Conservation (phyloP, 352 stramenopile genomes). For the Globisporangium okanoganense region DNA sequence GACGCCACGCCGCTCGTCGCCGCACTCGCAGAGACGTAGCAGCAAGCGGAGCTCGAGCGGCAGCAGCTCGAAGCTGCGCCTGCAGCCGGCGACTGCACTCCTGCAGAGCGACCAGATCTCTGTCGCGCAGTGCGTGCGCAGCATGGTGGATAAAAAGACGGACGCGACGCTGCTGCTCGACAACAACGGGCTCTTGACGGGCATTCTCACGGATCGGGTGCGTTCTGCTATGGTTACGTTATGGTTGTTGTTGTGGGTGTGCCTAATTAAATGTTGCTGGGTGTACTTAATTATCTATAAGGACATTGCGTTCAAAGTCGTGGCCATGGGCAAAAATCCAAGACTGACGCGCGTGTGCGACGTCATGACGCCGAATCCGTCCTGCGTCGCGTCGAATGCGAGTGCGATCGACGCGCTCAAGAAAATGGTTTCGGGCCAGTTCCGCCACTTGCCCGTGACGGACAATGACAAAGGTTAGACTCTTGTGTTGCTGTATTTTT, state of each 20-base stretch:
- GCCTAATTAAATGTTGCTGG: not conserved
- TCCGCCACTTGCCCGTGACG: conserved; percentile 95
- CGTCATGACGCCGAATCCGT: conserved; percentile 95
- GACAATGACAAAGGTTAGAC: conserved; percentile 73
- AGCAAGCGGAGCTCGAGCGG: conserved; percentile 16
- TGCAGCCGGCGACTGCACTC: conserved; percentile 63
- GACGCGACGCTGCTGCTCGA: conserved; percentile 93
- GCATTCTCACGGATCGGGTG: conserved; percentile 94
- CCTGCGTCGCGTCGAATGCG: conserved; percentile 91
- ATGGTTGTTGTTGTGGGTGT: not conserved
- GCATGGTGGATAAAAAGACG: conserved; percentile 88
- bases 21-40: conserved; percentile 13
- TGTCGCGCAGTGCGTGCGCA: conserved; percentile 71
- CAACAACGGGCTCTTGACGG: conserved; percentile 83
- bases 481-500: not conserved
- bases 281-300: conserved; percentile 25
- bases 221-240: conserved; percentile 8
- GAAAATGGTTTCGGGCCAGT: conserved; percentile 95
- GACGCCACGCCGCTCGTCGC: conserved; percentile 8
- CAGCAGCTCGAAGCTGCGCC: conserved; percentile 36
- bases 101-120: conserved; percentile 69
- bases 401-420: conserved; percentile 95
- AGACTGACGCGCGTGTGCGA: conserved; percentile 72
- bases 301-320: conserved; percentile 93
- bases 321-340: conserved; percentile 85